Evolutionary conservation across 768 basidiomycete species (phyloP), one percentile per base, ranked within the genome.

Genomic region (Strobilomyces confusus): DNA sequence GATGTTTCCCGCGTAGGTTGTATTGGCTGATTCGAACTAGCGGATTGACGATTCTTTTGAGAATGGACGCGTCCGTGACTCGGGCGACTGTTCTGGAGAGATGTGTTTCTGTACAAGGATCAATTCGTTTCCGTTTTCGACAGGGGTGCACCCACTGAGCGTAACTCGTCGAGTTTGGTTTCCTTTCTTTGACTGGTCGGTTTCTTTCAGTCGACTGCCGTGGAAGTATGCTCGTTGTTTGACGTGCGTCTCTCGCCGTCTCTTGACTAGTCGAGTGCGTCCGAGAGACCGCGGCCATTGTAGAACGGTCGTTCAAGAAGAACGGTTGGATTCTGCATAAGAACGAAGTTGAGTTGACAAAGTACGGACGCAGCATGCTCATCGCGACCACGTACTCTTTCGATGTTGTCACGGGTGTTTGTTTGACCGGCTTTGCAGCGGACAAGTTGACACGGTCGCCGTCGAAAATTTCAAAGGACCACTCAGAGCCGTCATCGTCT

Each of bases 401-500:
- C 30, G 34, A 41, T 3, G 44, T 9, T 20, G 53, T 51, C 53
- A 54, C 20, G 9, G 42, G 26, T 49, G 37, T 49, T 62, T 57
- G 58, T 64, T 68, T 63, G 64, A 57, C 49, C 5, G 19, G 15
- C 56, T 59, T 57, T 57, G 52, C 52, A 48, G 25, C 29, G 19
- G 51, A 53, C 14, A 33, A 46, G 17, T 54, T 48, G 45, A 52
- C 46, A 44, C 38, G 62, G 17, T 69, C 64, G 40, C 44, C 68
- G 9, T 70, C 68, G 37, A 64, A 32, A 33, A 69, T 68, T 52
- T 71, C 69, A 34, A 69, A 58, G 23, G 68, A 69, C 59, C 62
- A 68, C 37, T 71, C 68, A 22, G 66, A 51, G 13, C 55, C 58
- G 14, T 57, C 54, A 33, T 59, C 55, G 54, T 68, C 56, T 22